Evolutionary conservation across 202 grass and related monocot genomes (phyloP).

Genomic region (Zoysia matrella): DNA sequence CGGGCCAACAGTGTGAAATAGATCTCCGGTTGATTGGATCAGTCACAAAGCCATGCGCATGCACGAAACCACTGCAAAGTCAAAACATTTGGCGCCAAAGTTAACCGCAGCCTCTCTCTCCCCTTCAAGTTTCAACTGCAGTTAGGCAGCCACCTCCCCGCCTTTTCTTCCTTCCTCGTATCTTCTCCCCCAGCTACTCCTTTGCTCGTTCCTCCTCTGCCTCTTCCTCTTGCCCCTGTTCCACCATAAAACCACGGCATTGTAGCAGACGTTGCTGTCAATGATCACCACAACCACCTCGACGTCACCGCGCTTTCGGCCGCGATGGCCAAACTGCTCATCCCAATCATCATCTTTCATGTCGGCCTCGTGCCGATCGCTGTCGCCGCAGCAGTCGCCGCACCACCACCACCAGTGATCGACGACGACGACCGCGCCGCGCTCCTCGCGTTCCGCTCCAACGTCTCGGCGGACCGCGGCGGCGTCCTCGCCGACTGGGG

Average conservation of each 20-base stretch:
- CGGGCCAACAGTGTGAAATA: not conserved
- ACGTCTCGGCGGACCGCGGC: slow-evolving; percentile 49
- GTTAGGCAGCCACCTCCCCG: slow-evolving; percentile 60
- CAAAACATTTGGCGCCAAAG: slow-evolving; percentile 58
- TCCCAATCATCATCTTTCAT: slow-evolving; percentile 54
- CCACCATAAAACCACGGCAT: slow-evolving; percentile 64
- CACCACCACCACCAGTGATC: slow-evolving; percentile 16
- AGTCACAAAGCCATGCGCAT: slow-evolving; percentile 14
- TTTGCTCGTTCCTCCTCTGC: not conserved
- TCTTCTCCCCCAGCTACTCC: slow-evolving; percentile 40
- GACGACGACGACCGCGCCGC: slow-evolving; percentile 40
- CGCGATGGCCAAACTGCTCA: slow-evolving; percentile 40
- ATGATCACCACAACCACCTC: slow-evolving; percentile 47
- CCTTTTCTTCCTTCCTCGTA: slow-evolving; percentile 33
- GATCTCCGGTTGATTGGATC: slow-evolving; percentile 3
- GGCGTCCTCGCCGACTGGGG: slow-evolving; percentile 58
- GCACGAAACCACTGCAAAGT: slow-evolving; percentile 23
- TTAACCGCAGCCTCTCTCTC: not conserved
- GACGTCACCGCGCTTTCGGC: slow-evolving; percentile 23
- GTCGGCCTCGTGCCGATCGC: slow-evolving; percentile 46
- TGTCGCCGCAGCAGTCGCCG: slow-evolving; percentile 30
- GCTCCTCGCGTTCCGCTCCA: slow-evolving; percentile 61
- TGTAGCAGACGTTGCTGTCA: slow-evolving; percentile 63
- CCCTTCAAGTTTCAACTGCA: slow-evolving; percentile 39
- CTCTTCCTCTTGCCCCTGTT: not conserved